Conservation (phyloP, 495 filamentous ascomycete species). For the Neurospora sp. region DNA sequence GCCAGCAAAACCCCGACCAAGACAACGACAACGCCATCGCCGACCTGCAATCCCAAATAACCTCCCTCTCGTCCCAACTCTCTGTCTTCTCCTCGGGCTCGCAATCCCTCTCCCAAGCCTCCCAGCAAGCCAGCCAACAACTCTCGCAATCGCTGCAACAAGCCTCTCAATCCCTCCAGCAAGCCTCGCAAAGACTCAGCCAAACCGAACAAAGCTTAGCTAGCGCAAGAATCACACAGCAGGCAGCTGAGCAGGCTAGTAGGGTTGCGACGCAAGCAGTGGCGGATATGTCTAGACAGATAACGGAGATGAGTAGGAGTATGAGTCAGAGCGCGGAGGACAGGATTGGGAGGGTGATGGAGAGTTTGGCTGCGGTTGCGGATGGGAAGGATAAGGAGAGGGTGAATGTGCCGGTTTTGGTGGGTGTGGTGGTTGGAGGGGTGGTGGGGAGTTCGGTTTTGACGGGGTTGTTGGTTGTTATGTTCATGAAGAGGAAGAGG, state of each 20-base stretch:
- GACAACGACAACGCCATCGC: slow-evolving; percentile 24
- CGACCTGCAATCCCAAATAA: slow-evolving; percentile 28
- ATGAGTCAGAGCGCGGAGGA: background rate
- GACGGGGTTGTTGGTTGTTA: background rate
- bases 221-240: slow-evolving; percentile 5
- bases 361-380: background rate
- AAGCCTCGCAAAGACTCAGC: slow-evolving; percentile 15
- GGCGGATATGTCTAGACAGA: background rate
- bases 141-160: slow-evolving; percentile 29
- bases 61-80: slow-evolving; percentile 28
- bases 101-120: slow-evolving; percentile 25
- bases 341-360: background rate
- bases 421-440: background rate
- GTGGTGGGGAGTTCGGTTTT: background rate
- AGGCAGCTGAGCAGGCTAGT: slow-evolving; percentile 10
- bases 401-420: background rate
- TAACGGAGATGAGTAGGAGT: background rate
- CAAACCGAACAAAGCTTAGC: slow-evolving; percentile 17
- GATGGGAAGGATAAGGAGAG: background rate
- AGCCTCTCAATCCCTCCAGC: slow-evolving; percentile 21
- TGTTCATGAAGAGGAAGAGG: background rate
- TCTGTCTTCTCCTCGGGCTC: slow-evolving; percentile 17
- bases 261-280: slow-evolving; percentile 9
- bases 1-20: slow-evolving; percentile 17
- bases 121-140: slow-evolving; percentile 30